A percentile compares a stretch with the other conserved stretches of the same genome.
Evolutionary conservation across 805 yeast genomes (phyloP).

Genomic region (Candida golubevii): DNA sequence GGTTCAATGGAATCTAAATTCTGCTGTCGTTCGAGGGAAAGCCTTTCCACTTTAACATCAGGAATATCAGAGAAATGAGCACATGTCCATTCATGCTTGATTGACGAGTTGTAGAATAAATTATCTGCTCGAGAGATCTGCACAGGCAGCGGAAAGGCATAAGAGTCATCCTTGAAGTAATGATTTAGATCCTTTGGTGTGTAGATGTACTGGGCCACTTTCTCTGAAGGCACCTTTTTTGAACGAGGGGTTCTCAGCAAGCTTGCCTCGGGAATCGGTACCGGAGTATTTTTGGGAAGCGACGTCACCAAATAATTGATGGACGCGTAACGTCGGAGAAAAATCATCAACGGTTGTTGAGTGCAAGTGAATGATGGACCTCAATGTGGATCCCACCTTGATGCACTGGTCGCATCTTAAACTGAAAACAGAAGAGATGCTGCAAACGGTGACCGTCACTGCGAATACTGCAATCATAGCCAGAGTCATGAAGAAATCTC

Average conservation of each 20-base stretch:
- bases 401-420: too few relatives aligned
- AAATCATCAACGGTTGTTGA: neutral
- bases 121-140: slow-evolving; percentile 21
- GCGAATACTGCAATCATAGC: too few relatives aligned
- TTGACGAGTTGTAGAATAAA: slow-evolving; percentile 42
- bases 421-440: too few relatives aligned
- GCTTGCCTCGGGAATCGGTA: slow-evolving; percentile 1
- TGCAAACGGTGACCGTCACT: too few relatives aligned
- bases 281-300: slow-evolving; percentile 7
- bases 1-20: slow-evolving; percentile 21
- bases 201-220: slow-evolving; percentile 4
- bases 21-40: slow-evolving; percentile 14
- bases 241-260: neutral
- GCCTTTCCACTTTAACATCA: slow-evolving; percentile 39
- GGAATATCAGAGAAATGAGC: slow-evolving; percentile 54
- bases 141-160: slow-evolving; percentile 8
- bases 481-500: too few relatives aligned
- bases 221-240: slow-evolving; percentile 5
- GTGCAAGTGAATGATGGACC: too few relatives aligned
- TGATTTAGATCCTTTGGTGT: slow-evolving; percentile 12
- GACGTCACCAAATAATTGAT: slow-evolving; percentile 10
- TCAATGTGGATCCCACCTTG: too few relatives aligned
- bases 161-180: slow-evolving; percentile 8
- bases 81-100: slow-evolving; percentile 58
- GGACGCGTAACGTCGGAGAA: slow-evolving; percentile 5